Base-by-base conservation (phyloP, 2,329 filamentous ascomycete species). In the Ophiostoma ulmi region DNA sequence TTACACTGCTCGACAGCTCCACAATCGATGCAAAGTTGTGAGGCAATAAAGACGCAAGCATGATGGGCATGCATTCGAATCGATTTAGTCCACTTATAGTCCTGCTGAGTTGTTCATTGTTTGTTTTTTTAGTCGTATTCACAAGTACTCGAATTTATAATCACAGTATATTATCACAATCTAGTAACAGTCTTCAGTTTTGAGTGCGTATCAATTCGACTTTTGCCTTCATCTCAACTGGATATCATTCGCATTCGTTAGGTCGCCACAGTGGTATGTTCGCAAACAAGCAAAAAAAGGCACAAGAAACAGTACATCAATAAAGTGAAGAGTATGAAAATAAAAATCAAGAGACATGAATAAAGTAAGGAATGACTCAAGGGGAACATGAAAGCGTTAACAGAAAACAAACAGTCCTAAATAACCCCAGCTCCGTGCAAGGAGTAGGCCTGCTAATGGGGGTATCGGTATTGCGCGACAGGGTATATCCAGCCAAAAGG, bases 401-500 rank as follows among this genome's bases (percentile, higher is more conserved):
- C 14, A 48, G 44, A 11, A 67, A 61, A 26, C 39, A 72, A 66
- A 22, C 52, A 69, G 48, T 73, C 71, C 70, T 71, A 69, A 65
- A 69, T 68, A 71, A 70, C 68, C 72, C 63, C 67, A 67, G 66
- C 35, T 69, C 72, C 67, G 69, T 6, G 71, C 8, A 41, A 41
- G 22, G n/a, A 67, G 26, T 14, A 44, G 39, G 41, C 5, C 1
- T 44, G 65, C 22, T 31, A 22, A 41, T 22, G 65, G 38, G 71
- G 68, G 65, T 72, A 70, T 71, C 68, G 71, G 72, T 85, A 86
- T 86, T 81, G 66, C 83, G 83, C 85, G 83, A 85, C 83, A 86
- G 84, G 86, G 85, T 87, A 87, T 87, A 87, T 87, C 85, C 85
- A 87, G 85, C 85, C 84, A 78, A 78, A 77, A 77, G 76, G 17